Evolutionary conservation across 129 eudicot genomes (phyloP).

Genomic region (Sambucus nigra): DNA sequence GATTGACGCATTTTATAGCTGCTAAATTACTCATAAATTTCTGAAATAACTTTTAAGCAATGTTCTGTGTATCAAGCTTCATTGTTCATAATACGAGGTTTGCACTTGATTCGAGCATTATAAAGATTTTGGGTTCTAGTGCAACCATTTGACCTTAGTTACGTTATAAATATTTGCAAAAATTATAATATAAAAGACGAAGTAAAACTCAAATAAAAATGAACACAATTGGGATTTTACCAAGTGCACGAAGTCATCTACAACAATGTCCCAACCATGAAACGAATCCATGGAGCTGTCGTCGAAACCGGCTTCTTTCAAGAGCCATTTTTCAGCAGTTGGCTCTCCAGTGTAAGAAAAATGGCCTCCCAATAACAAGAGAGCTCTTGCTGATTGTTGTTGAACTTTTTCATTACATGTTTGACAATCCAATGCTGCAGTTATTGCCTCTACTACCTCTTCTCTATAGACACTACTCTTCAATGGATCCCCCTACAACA

Average conservation of each 20-base stretch:
- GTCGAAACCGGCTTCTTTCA: conserved; percentile 51
- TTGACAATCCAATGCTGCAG: conserved; percentile 36
- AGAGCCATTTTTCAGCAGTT: conserved; percentile 47
- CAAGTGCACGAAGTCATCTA: conserved; percentile 24
- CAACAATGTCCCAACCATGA: conserved; percentile 21
- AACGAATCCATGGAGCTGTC: conserved; percentile 32
- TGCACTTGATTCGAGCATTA: too few species aligned
- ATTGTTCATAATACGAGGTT: too few species aligned
- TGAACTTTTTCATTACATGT: conserved; percentile 42
- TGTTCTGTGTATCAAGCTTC: too few species aligned
- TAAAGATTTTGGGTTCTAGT: too few species aligned
- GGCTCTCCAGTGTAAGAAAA: conserved; percentile 56
- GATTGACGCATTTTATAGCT: too few species aligned
- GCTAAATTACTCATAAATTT: too few species aligned
- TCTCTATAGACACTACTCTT: conserved; percentile 62
- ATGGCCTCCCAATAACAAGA: conserved; percentile 54
- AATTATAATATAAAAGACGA: too few species aligned
- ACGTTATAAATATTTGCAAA: too few species aligned
- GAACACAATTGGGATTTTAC: conserved; percentile 19
- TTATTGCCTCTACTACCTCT: conserved; percentile 60
- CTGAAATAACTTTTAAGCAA: too few species aligned
- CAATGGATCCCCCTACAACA: conserved; percentile 70
- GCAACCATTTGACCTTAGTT: too few species aligned
- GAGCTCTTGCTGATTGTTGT: conserved; percentile 51
- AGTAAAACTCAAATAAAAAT: background rate